These are phyloP conservation scores for Phyllosticta citribraziliensis DNA, from an alignment of 2,329 filamentous ascomycete species.

Conservation along the genomic window DNA sequence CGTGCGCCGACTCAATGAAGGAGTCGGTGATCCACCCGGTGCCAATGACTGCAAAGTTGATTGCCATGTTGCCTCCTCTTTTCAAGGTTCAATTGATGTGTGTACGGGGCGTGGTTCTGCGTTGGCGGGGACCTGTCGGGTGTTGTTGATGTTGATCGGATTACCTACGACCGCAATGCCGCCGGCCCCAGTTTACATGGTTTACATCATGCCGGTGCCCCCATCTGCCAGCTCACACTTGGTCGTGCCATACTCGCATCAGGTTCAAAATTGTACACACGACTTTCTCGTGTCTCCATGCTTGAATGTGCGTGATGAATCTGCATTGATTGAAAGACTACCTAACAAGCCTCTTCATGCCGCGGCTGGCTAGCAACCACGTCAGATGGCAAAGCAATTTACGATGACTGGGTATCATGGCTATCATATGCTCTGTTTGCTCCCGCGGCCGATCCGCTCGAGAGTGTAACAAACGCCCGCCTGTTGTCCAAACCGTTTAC, in stretches of 20 bases:
- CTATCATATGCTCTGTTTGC: conserved; percentile 9
- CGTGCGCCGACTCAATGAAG: conserved; percentile 34
- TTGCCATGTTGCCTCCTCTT: conserved; percentile 13
- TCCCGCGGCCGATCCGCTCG: conserved; percentile 4
- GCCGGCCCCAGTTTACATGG: not conserved
- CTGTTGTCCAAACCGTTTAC: not conserved
- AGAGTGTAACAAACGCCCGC: conserved; percentile 7
- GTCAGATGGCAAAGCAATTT: conserved; percentile 6
- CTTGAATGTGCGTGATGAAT: not conserved
- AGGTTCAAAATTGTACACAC: not conserved
- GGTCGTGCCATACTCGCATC: not conserved
- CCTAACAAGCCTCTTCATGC: not conserved
- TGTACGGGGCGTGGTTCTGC: not conserved
- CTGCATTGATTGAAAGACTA: not conserved
- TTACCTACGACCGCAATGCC: not conserved
- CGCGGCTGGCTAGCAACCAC: not conserved
- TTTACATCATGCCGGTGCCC: conserved; percentile 5
- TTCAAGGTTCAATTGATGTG: not conserved
- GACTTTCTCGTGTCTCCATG: not conserved
- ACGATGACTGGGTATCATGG: conserved; percentile 11
- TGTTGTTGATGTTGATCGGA: not conserved
- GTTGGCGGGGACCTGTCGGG: not conserved
- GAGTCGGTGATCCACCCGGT: conserved; percentile 42
- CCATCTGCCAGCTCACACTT: not conserved
- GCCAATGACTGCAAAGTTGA: conserved; percentile 39